These are phyloP conservation scores for Hypericum androsaemum DNA, from an alignment of 345 rosid genomes.

Conservation along the genomic window DNA sequence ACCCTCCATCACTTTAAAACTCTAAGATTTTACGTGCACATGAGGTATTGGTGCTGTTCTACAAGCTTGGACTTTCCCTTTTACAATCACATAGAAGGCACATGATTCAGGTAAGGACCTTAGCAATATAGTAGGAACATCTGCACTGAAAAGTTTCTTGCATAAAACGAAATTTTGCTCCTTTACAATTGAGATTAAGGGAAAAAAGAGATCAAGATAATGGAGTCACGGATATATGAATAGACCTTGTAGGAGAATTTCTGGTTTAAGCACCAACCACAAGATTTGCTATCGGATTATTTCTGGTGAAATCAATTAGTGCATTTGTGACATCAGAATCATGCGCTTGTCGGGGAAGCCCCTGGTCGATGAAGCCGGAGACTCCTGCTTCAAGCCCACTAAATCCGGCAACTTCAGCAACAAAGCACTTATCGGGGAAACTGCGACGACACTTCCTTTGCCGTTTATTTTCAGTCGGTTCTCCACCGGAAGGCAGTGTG, in stretches of 20 bases:
- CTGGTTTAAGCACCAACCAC: constrained; percentile 50
- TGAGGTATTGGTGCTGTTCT: constrained; percentile 30
- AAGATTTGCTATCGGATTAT: constrained; percentile 35
- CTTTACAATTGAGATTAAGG: not conserved
- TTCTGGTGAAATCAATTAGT: constrained; percentile 31
- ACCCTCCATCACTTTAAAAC: no score
- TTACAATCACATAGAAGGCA: constrained; percentile 43
- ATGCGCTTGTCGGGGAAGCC: no score
- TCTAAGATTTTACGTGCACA: constrained; percentile 6
- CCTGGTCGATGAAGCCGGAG: no score
- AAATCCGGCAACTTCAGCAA: no score
- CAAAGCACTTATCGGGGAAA: no score
- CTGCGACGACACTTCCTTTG: no score
- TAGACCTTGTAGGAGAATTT: constrained; percentile 30
- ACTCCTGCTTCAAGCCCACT: no score
- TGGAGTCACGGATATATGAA: no score
- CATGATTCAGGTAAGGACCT: constrained; percentile 50
- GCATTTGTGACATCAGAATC: constrained; percentile 51
- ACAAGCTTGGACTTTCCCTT: constrained; percentile 42
- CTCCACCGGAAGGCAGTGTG: no score
- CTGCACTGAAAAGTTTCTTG: constrained; percentile 51
- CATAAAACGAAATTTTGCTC: constrained; percentile 7
- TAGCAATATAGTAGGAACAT: constrained; percentile 37
- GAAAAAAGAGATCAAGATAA: not conserved
- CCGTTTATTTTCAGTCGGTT: no score